Percentiles rank a stretch among this genome's conserved stretches.
These are phyloP conservation scores for Pythium periplocum DNA, from an alignment of 352 stramenopile species.

Conservation along the genomic window DNA sequence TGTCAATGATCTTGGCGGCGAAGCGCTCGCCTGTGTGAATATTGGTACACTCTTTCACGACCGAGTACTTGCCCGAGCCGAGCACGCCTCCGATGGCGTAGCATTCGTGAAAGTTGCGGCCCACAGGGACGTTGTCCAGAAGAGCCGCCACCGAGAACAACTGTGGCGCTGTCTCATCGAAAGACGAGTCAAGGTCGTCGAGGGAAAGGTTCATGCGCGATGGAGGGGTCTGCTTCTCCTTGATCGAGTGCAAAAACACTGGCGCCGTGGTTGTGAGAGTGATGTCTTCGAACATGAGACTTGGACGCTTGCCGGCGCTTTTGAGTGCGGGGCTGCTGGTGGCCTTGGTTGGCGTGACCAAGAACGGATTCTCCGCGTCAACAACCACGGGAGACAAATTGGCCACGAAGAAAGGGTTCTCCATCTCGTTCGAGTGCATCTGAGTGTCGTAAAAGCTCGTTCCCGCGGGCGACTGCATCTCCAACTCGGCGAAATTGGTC, in stretches of 20 bases:
- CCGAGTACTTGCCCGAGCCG: slow-evolving; percentile 73
- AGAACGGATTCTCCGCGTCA: slow-evolving; percentile 33
- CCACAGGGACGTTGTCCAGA: slow-evolving; percentile 61
- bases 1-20: slow-evolving; percentile 83
- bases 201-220: slow-evolving; percentile 55
- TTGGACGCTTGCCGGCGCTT: slow-evolving; percentile 28
- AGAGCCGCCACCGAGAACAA: slow-evolving; percentile 63
- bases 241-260: slow-evolving; percentile 61
- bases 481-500: slow-evolving; percentile 26
- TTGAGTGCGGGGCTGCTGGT: slow-evolving; percentile 10
- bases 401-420: slow-evolving; percentile 42
- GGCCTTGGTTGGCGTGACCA: slow-evolving; percentile 13
- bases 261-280: slow-evolving; percentile 32
- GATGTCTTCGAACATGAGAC: slow-evolving; percentile 59
- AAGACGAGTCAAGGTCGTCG: slow-evolving; percentile 40
- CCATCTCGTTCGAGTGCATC: neutral
- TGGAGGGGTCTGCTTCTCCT: slow-evolving; percentile 56
- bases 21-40: slow-evolving; percentile 27
- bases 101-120: slow-evolving; percentile 44
- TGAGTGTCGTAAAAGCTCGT: slow-evolving; percentile 9
- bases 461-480: slow-evolving; percentile 36
- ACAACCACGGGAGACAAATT: neutral
- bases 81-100: slow-evolving; percentile 53
- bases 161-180: slow-evolving; percentile 37
- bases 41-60: slow-evolving; percentile 61